Base-by-base conservation (phyloP, 2,329 filamentous ascomycete species). In the Trichoderma citrinoviride region DNA sequence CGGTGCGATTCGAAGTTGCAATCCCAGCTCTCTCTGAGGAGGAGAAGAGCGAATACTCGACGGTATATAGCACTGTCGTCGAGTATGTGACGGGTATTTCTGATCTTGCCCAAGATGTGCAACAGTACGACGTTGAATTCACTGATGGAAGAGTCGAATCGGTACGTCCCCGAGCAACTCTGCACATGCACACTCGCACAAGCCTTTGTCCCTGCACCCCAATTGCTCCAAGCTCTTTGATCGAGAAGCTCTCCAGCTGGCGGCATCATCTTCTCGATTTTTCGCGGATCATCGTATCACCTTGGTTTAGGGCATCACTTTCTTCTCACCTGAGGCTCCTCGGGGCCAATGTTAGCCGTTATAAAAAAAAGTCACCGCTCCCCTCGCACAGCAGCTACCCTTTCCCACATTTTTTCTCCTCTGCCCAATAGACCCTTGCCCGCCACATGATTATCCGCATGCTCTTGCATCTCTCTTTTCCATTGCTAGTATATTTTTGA, bases 141-240 rank as follows among this genome's bases (percentile, higher is more conserved):
- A 77, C 77, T 33, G 81, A 83, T 68, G 82, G 81, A 25, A 75
- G 77, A 56, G 69, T 78, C 67, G 76, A 81, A 61, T 65, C 76
- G 69, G 82, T 84, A 76, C 76, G 81, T 78, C 37, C 10, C 17
- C 44, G 14, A 29, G 44, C 56, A 53, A n/a, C 19, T 21, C 21
- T 55, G 41, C 21, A 40, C 29, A 43, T 63, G n/a, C 43, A 33
- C 21, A 7, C 21, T 7, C 27, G 25, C 15, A 21, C 29, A 27
- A 6, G 29, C 19, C 23, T 8, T 19, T 33, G 19, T 25, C 21
- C 12, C 19, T 44, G 27, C 21, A 25, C 21, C 19, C 33, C 37
- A 29, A 12, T 23, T 15, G 40, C 46, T 50, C 6, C 15, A 5
- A 17, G 25, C 17, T 23, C 33, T 44, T 14, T 3, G 21, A 19